Percentiles rank a stretch among this genome's conserved stretches.
phyloP scores from a whole-genome alignment of 257 asterid species.

The Scutellaria minor region DNA sequence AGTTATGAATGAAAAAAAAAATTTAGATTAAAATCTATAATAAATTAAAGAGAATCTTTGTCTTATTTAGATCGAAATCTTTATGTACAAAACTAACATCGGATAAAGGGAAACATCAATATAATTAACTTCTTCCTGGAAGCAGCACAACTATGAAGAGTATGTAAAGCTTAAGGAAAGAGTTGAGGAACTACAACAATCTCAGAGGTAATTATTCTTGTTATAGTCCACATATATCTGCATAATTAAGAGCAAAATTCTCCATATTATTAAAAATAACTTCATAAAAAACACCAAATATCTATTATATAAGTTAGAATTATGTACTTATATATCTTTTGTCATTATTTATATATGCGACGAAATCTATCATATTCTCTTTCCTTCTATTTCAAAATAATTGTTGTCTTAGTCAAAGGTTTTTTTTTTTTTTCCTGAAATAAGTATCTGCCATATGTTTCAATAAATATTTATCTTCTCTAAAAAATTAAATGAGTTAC shows the following conservation, averaged over 20 bases:
- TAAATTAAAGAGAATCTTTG: too few species aligned
- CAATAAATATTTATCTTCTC: too few species aligned
- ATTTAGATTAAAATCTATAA: too few species aligned
- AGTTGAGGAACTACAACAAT: slow-evolving; percentile 62
- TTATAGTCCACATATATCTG: background rate
- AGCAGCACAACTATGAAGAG: slow-evolving; percentile 60
- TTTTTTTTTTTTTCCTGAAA: too few species aligned
- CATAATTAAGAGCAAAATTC: background rate
- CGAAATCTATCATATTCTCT: too few species aligned
- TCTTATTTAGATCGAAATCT: background rate
- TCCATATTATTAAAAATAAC: background rate
- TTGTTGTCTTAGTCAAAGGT: too few species aligned
- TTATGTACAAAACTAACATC: background rate
- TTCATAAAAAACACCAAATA: background rate
- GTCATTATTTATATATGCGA: background rate
- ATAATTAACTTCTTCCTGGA: slow-evolving; percentile 19
- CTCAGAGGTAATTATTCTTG: slow-evolving; percentile 58
- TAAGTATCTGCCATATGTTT: too few species aligned
- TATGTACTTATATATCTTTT: background rate
- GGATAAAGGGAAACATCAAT: background rate
- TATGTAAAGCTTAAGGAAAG: slow-evolving; percentile 64
- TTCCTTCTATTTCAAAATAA: too few species aligned
- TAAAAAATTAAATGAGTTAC: too few species aligned
- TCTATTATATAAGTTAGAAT: background rate
- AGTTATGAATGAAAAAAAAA: too few species aligned